A percentile compares a stretch with the other conserved stretches of the same genome.
phyloP scores from a whole-genome alignment of 768 basidiomycete species.

The Termitomyces sp. region DNA sequence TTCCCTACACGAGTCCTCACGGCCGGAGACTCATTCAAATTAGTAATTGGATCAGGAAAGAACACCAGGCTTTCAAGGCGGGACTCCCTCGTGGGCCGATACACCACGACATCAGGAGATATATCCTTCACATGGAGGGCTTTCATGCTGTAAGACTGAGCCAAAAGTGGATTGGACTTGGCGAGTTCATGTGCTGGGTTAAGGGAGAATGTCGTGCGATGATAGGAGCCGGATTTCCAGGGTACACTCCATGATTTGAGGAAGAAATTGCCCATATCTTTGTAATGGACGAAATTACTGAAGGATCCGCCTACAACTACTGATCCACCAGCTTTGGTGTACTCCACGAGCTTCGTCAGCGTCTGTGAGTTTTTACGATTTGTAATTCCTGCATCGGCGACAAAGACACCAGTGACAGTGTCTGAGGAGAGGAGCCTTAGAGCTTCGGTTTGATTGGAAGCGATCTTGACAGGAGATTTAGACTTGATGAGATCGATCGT shows the following conservation, averaged over 20 bases:
- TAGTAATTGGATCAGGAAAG: conserved; percentile 8
- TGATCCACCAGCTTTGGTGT: conserved; percentile 29
- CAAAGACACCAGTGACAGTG: conserved; percentile 25
- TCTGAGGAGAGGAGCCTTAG: conserved; percentile 20
- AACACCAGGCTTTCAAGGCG: conserved; percentile 22
- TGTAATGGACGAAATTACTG: conserved; percentile 19
- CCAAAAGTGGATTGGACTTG: conserved; percentile 22
- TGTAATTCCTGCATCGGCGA: conserved; percentile 29
- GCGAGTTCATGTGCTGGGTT: conserved; percentile 25
- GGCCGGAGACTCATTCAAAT: conserved; percentile 16
- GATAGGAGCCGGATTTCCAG: conserved; percentile 34
- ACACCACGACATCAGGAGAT: conserved; percentile 23
- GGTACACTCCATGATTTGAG: conserved; percentile 24
- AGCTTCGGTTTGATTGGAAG: conserved; percentile 13
- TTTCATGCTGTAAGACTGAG: conserved; percentile 35
- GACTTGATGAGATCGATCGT: conserved; percentile 20
- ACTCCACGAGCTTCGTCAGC: conserved; percentile 28
- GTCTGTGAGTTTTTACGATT: conserved; percentile 15
- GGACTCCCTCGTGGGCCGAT: conserved; percentile 20
- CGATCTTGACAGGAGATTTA: conserved; percentile 17
- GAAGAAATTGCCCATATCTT: conserved; percentile 23
- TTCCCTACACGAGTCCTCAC: conserved; percentile 24
- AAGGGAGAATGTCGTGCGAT: conserved; percentile 29
- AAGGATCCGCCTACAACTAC: conserved; percentile 30
- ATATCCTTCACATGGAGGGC: conserved; percentile 28